Conservation (phyloP, 805 yeast species). For the Scheffersomyces coipomensis region DNA sequence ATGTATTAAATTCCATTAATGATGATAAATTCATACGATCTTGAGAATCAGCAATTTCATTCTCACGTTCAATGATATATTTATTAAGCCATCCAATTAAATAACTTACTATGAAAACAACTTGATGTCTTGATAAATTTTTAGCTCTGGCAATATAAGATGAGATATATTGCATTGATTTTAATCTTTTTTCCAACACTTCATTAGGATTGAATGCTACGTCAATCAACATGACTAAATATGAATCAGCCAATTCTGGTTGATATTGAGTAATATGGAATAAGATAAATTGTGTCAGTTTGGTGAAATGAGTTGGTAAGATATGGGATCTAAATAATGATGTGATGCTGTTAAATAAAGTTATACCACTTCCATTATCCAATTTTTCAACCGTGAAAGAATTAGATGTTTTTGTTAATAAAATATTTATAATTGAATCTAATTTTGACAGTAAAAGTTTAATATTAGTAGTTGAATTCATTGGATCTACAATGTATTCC, state of each 20-base stretch:
- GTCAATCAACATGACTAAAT: slow-evolving; percentile 76
- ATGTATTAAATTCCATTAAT: slow-evolving; percentile 4
- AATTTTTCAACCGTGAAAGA: slow-evolving; percentile 52
- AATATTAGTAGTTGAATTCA: slow-evolving; percentile 42
- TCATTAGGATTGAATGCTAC: slow-evolving; percentile 72
- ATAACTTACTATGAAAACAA: slow-evolving; percentile 79
- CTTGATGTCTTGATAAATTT: slow-evolving; percentile 65
- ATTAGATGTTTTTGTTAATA: slow-evolving; percentile 50
- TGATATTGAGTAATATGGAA: slow-evolving; percentile 81
- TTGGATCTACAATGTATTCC: slow-evolving; percentile 45
- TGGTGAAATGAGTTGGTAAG: slow-evolving; percentile 88
- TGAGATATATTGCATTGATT: slow-evolving; percentile 88
- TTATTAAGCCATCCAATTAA: slow-evolving; percentile 80
- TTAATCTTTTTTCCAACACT: slow-evolving; percentile 71
- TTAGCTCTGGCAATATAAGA: slow-evolving; percentile 89
- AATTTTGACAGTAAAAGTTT: slow-evolving; percentile 63
- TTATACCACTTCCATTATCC: slow-evolving; percentile 62
- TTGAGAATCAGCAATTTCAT: slow-evolving; percentile 58
- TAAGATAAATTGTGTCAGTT: slow-evolving; percentile 80
- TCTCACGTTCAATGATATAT: slow-evolving; percentile 80
- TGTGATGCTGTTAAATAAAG: slow-evolving; percentile 68
- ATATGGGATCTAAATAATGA: slow-evolving; percentile 79
- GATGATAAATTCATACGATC: slow-evolving; percentile 7
- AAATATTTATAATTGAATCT: slow-evolving; percentile 62
- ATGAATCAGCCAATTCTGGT: slow-evolving; percentile 81